phyloP scores from a whole-genome alignment of 495 filamentous ascomycete species.

The Lindgomyces ingoldianus region DNA sequence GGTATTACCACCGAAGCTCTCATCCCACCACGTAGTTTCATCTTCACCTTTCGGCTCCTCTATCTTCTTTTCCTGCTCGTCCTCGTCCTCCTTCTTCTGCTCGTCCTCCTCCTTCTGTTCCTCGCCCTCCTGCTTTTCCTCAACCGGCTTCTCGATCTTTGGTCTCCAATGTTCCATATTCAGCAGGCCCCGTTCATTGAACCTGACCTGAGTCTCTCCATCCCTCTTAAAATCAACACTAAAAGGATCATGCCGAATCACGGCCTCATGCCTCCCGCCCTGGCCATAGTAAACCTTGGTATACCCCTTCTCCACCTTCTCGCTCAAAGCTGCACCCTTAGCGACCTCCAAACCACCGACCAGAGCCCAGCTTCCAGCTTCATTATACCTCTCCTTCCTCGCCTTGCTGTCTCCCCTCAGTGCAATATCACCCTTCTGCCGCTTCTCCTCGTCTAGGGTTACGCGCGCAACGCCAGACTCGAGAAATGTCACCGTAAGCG shows the following conservation, averaged over 20 bases:
- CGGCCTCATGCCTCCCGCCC: constrained; percentile 69
- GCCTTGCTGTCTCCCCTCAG: constrained; percentile 80
- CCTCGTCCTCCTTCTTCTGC: constrained; percentile 50
- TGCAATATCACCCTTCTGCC: constrained; percentile 85
- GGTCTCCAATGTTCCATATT: constrained; percentile 95
- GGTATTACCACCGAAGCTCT: constrained; percentile 89
- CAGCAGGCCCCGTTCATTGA: constrained; percentile 83
- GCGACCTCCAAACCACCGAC: constrained; percentile 75
- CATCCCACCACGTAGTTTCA: constrained; percentile 96
- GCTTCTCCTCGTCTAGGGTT: constrained; percentile 83
- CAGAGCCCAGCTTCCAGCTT: constrained; percentile 81
- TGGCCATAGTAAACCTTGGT: constrained; percentile 84
- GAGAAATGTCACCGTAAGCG: constrained; percentile 82
- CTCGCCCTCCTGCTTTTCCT: constrained; percentile 46
- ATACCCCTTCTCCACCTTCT: constrained; percentile 59
- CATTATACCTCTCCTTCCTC: constrained; percentile 91
- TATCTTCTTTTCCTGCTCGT: constrained; percentile 35
- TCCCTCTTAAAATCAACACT: constrained; percentile 81
- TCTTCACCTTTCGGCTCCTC: constrained; percentile 55
- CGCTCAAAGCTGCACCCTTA: constrained; percentile 63
- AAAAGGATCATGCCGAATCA: constrained; percentile 82
- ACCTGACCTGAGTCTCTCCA: constrained; percentile 75
- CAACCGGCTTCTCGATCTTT: constrained; percentile 69
- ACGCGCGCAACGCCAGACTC: constrained; percentile 85
- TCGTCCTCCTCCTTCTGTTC: constrained; percentile 53